These are phyloP conservation scores for Auriscalpium vulgare DNA, from an alignment of 768 basidiomycete species.

Conservation along the genomic window DNA sequence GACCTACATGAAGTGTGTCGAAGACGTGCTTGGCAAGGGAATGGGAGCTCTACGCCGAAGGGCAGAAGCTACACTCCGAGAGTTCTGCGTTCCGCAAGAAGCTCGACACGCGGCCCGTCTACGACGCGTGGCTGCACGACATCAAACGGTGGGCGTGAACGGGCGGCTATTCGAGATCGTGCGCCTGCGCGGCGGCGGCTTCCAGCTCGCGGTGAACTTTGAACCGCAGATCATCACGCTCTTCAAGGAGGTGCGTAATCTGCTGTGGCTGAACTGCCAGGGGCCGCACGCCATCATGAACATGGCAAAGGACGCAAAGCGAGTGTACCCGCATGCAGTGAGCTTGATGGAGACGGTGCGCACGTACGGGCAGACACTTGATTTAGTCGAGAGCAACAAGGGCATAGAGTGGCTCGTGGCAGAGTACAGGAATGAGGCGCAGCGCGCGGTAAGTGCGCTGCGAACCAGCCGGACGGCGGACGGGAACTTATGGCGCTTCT, in stretches of 20 bases:
- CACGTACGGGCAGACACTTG: slow-evolving; percentile 93
- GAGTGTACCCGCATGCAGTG: slow-evolving; percentile 97
- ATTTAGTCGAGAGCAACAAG: slow-evolving; percentile 83
- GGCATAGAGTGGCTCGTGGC: slow-evolving; percentile 93
- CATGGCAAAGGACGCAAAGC: slow-evolving; percentile 97
- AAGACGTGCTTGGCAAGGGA: slow-evolving; percentile 96
- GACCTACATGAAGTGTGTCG: slow-evolving; percentile 98
- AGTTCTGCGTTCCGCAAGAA: slow-evolving; percentile 89
- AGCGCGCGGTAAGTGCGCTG: slow-evolving; percentile 64
- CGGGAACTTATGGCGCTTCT: background rate
- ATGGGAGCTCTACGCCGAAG: slow-evolving; percentile 99
- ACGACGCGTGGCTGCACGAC: slow-evolving; percentile 94
- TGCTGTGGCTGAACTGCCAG: slow-evolving; percentile 93
- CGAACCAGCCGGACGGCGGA: background rate
- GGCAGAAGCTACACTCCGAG: slow-evolving; percentile 93
- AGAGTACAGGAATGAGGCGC: slow-evolving; percentile 87
- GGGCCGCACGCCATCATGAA: slow-evolving; percentile 93
- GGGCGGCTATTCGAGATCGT: slow-evolving; percentile 93
- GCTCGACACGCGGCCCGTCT: slow-evolving; percentile 89
- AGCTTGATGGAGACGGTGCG: slow-evolving; percentile 98
- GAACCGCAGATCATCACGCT: slow-evolving; percentile 97
- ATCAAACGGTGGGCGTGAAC: slow-evolving; percentile 87
- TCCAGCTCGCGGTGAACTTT: slow-evolving; percentile 92
- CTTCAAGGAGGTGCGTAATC: slow-evolving; percentile 96
- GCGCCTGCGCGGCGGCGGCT: slow-evolving; percentile 60